A percentile compares a stretch with the other conserved stretches of the same genome.
These are phyloP conservation scores for Solanum neorickii DNA, from an alignment of 257 asterid species.

Conservation along the genomic window DNA sequence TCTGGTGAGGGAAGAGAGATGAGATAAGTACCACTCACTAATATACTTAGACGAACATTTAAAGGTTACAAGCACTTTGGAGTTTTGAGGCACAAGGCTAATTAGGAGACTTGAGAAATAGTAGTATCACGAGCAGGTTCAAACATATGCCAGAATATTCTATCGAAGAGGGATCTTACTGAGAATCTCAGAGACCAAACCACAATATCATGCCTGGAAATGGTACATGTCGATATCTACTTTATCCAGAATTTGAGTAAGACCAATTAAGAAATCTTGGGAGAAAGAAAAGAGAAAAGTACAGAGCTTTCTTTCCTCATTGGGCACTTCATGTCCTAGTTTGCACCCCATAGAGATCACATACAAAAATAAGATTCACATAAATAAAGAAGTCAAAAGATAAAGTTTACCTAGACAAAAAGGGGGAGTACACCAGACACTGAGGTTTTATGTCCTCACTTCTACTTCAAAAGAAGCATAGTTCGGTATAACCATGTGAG, in stretches of 20 bases:
- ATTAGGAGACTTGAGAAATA: not conserved
- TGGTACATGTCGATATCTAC: not conserved
- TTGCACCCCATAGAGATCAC: not conserved
- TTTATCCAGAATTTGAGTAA: not conserved
- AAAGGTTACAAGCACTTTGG: slow-evolving; percentile 1
- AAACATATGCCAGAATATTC: not conserved
- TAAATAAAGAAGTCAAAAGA: not conserved
- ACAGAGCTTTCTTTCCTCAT: not conserved
- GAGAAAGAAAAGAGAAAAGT: not conserved
- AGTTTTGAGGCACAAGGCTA: not conserved
- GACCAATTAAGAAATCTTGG: not conserved
- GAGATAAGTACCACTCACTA: not conserved
- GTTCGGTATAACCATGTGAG: slow-evolving; percentile 63
- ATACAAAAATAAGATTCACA: not conserved
- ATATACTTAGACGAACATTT: not conserved
- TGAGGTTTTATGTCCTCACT: not conserved
- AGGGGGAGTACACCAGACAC: slow-evolving; percentile 10
- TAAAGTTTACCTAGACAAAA: not conserved
- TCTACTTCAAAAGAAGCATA: slow-evolving; percentile 63
- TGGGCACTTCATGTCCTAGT: not conserved
- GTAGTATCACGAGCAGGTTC: not conserved
- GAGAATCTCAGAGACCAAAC: not conserved
- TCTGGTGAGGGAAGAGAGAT: slow-evolving; percentile 12
- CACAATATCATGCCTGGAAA: not conserved
- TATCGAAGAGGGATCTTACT: not conserved